phyloP scores from a whole-genome alignment of 306 rosid species.

The Prunus dulcis region DNA sequence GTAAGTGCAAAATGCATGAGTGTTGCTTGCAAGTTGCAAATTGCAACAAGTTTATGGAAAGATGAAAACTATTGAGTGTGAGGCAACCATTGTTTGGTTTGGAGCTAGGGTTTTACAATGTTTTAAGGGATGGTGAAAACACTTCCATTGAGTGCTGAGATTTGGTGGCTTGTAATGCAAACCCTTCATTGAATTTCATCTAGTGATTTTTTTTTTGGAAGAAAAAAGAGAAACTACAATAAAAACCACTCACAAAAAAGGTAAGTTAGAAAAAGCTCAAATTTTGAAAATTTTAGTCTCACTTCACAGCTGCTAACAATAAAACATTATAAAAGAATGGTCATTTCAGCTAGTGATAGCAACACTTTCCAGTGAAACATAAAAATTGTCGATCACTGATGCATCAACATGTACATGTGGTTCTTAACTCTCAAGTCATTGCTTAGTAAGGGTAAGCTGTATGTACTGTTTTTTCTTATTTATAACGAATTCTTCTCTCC shows the following conservation, averaged over 20 bases:
- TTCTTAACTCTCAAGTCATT: background rate
- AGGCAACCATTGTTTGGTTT: background rate
- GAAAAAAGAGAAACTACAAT: too few relatives aligned
- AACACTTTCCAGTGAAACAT: background rate
- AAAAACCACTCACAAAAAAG: too few relatives aligned
- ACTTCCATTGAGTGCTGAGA: background rate
- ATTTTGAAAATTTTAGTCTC: too few relatives aligned
- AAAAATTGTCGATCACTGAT: background rate
- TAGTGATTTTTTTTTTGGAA: background rate
- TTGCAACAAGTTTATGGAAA: background rate
- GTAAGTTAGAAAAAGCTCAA: too few relatives aligned
- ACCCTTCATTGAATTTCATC: background rate
- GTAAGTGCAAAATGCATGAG: background rate
- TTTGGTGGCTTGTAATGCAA: background rate
- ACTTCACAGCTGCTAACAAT: too few relatives aligned
- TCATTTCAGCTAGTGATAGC: background rate
- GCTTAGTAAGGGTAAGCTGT: background rate
- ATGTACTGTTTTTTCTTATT: too few relatives aligned
- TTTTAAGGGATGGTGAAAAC: background rate
- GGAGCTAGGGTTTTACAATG: background rate
- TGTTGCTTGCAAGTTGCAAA: slow-evolving; percentile 3
- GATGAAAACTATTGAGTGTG: background rate
- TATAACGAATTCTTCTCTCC: background rate
- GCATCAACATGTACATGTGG: too few relatives aligned
- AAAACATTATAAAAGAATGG: too few relatives aligned